Evolutionary conservation across 2,329 filamentous ascomycete genomes (phyloP).

Genomic region (Daldinia sp.): DNA sequence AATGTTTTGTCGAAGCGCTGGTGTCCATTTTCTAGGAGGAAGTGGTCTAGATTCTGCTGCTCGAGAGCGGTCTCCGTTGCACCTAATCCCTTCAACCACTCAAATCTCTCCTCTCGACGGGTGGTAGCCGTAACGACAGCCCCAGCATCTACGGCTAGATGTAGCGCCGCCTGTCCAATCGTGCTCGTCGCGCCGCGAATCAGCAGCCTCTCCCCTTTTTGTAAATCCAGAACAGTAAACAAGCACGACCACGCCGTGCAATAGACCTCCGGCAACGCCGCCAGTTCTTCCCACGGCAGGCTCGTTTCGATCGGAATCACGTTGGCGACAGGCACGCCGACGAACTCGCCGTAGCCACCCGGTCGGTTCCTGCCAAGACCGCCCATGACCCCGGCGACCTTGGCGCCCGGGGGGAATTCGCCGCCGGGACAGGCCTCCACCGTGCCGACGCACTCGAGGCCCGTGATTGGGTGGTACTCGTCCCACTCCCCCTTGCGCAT

Average conservation of each 20-base stretch:
- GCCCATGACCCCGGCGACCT: not conserved
- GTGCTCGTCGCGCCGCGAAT: not conserved
- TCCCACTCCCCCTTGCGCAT: conserved; percentile 59
- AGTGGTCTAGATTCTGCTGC: not conserved
- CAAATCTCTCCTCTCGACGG: not conserved
- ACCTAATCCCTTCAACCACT: not conserved
- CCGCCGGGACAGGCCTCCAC: conserved; percentile 52
- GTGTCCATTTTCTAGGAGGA: not conserved
- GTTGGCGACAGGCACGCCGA: not conserved
- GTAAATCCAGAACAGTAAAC: conserved; percentile 52
- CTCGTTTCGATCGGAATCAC: conserved; percentile 44
- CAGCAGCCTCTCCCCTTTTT: not conserved
- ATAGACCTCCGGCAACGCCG: conserved; percentile 57
- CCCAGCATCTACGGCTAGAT: not conserved
- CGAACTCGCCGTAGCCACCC: not conserved
- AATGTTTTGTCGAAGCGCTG: not conserved
- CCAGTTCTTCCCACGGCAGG: conserved; percentile 55
- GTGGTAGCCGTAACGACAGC: not conserved
- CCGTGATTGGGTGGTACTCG: conserved; percentile 55
- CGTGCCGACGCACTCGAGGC: conserved; percentile 59
- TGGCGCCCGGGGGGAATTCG: not conserved
- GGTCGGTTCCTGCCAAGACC: not conserved
- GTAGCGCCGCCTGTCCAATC: not conserved
- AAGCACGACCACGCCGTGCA: conserved; percentile 56
- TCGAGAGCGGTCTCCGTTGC: not conserved